Conservation (phyloP, 2,329 filamentous ascomycete genomes). For the Hypoxylon sp. region DNA sequence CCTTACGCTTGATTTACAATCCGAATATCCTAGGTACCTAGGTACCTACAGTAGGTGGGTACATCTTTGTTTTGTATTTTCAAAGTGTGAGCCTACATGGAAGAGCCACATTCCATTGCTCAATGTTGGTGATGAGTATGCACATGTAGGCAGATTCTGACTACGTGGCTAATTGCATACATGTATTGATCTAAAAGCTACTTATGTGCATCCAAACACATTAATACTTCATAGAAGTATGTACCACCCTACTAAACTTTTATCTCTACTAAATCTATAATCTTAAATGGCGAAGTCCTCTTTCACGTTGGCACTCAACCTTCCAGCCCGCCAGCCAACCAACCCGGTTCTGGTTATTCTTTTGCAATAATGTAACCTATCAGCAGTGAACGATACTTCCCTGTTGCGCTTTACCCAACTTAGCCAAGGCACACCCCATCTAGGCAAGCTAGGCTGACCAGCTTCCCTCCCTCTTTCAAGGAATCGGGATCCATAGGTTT, state of each 20-base stretch:
- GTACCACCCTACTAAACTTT: not conserved
- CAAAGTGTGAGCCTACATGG: too few relatives aligned
- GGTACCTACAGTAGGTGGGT: not conserved
- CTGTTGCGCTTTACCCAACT: slow-evolving; percentile 9
- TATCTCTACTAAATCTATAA: not conserved
- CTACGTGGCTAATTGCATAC: too few relatives aligned
- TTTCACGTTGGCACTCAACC: not conserved
- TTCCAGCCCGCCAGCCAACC: too few relatives aligned
- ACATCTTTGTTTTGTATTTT: too few relatives aligned
- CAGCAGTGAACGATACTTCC: not conserved
- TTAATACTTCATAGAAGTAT: too few relatives aligned
- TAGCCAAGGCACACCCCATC: slow-evolving; percentile 15
- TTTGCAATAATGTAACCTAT: not conserved
- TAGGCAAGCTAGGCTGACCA: slow-evolving; percentile 20
- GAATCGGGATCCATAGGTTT: slow-evolving; percentile 32
- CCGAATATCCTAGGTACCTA: not conserved
- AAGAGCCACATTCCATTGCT: too few relatives aligned
- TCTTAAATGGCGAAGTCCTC: not conserved
- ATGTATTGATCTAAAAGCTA: too few relatives aligned
- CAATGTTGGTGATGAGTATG: too few relatives aligned
- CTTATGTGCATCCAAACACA: too few relatives aligned
- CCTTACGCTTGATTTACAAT: not conserved
- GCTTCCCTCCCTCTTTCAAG: slow-evolving; percentile 19
- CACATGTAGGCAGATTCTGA: not conserved
- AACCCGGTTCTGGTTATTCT: not conserved